Evolutionary conservation across 768 basidiomycete species (phyloP).

Genomic region (Suillus discolor): DNA sequence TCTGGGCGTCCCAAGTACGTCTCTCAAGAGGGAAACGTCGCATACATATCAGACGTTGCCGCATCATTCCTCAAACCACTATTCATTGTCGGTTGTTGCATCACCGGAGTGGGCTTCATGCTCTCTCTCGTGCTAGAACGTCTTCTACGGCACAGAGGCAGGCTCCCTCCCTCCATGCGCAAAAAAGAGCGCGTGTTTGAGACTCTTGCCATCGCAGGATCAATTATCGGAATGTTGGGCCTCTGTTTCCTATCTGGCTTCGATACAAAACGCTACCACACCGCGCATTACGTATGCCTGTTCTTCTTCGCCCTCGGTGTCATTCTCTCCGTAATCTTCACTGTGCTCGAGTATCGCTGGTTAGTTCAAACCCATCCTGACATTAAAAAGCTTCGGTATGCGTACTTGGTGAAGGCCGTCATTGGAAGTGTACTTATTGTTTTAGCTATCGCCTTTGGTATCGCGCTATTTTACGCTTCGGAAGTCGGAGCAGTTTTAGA

Average conservation of each 20-base stretch:
- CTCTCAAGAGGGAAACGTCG: conserved; percentile 56
- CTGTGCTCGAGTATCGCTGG: conserved; percentile 71
- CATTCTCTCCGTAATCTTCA: conserved; percentile 72
- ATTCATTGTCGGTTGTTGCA: conserved; percentile 64
- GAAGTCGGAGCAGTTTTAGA: conserved; percentile 70
- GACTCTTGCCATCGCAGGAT: conserved; percentile 58
- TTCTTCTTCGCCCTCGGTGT: conserved; percentile 77
- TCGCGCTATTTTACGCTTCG: conserved; percentile 44
- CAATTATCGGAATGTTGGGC: conserved; percentile 63
- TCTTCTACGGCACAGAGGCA: conserved; percentile 65
- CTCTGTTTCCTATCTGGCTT: conserved; percentile 72
- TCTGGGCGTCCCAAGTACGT: conserved; percentile 54
- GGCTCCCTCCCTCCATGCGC: conserved; percentile 63
- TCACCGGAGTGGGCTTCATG: conserved; percentile 66
- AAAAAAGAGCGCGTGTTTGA: conserved; percentile 57
- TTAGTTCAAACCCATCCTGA: conserved; percentile 57
- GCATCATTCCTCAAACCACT: conserved; percentile 75
- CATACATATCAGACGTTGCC: conserved; percentile 82
- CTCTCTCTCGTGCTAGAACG: conserved; percentile 63
- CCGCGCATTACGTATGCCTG: conserved; percentile 61
- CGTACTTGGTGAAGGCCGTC: conserved; percentile 64
- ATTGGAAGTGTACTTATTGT: conserved; percentile 61
- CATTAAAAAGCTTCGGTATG: conserved; percentile 45
- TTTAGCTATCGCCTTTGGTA: conserved; percentile 64
- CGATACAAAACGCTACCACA: conserved; percentile 59